These are phyloP conservation scores for Nyssa sinensis DNA, from an alignment of 148 eudicot species.

Conservation along the genomic window DNA sequence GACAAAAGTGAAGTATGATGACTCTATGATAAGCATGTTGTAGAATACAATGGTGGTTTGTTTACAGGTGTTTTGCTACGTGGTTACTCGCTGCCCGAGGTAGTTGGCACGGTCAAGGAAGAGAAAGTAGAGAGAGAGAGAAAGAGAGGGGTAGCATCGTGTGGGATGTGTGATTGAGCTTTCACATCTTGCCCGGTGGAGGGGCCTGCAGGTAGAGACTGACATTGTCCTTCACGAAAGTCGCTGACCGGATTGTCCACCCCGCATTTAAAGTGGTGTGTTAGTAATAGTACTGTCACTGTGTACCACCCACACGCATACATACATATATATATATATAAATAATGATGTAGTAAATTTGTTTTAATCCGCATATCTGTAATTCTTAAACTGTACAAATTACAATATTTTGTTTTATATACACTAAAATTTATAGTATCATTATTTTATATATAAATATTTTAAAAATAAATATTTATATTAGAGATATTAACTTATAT, in stretches of 20 bases:
- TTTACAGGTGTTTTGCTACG: constrained; percentile 23
- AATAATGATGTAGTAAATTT: too few species aligned
- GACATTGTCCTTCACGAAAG: constrained; percentile 38
- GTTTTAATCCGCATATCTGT: too few species aligned
- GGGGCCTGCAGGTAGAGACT: constrained; percentile 27
- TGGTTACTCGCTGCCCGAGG: constrained; percentile 29
- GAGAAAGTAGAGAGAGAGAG: constrained; percentile 1
- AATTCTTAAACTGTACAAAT: too few species aligned
- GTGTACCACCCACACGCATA: neutral
- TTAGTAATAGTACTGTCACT: neutral
- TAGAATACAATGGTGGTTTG: constrained; percentile 35
- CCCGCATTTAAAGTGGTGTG: constrained; percentile 37
- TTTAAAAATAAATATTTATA: too few species aligned
- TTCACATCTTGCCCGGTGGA: constrained; percentile 28
- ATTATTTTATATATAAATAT: too few species aligned
- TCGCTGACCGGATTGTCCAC: constrained; percentile 42
- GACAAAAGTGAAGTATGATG: constrained; percentile 29
- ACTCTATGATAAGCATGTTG: constrained; percentile 33
- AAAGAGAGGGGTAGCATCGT: constrained; percentile 5
- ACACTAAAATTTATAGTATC: too few species aligned
- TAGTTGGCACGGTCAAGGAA: constrained; percentile 4
- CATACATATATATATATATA: neutral
- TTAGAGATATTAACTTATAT: too few species aligned
- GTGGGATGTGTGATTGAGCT: constrained; percentile 17
- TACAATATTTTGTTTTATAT: too few species aligned